Conservation (phyloP, 768 basidiomycete species). For the Lactarius quietus region DNA sequence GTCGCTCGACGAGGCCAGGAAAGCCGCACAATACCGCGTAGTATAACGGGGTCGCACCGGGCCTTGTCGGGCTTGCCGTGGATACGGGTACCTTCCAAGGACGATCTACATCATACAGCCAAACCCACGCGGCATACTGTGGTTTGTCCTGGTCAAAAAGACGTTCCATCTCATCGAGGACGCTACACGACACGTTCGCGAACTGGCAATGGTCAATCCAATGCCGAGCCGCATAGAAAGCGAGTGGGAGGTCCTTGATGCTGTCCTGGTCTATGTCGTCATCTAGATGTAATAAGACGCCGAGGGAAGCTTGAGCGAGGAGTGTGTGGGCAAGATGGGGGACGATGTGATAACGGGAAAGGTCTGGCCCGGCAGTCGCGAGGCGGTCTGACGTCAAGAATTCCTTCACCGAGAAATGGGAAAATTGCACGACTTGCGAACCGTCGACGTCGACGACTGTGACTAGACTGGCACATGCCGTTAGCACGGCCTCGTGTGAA, state of each 20-base stretch:
- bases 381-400: not conserved
- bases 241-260: not conserved
- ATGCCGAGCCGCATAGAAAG: not conserved
- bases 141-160: not conserved
- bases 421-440: not conserved
- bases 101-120: not conserved
- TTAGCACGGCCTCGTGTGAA: not conserved
- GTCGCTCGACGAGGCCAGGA: not conserved
- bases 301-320: not conserved
- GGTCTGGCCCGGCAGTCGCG: not conserved
- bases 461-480: not conserved
- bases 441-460: not conserved
- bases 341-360: not conserved
- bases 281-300: not conserved
- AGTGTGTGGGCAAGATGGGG: not conserved
- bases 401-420: constrained; percentile 1
- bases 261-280: not conserved
- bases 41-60: not conserved
- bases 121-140: not conserved
- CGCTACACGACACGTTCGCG: not conserved
- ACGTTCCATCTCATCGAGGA: not conserved
- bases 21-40: not conserved
- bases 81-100: not conserved
- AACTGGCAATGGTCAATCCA: not conserved
- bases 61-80: not conserved